phyloP scores from a whole-genome alignment of 257 asterid species.

The Salvia splendens region DNA sequence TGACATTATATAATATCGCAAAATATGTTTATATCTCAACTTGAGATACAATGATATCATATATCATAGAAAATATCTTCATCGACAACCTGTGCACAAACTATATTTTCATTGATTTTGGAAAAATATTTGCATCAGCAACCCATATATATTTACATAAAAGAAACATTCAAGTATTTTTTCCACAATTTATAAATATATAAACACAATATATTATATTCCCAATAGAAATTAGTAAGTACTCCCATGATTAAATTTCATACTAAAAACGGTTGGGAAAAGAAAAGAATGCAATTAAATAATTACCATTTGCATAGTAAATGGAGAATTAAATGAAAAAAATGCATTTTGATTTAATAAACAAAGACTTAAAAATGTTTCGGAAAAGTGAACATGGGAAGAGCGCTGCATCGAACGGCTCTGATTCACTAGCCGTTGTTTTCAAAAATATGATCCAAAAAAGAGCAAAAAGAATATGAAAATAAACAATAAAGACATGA shows the following conservation, averaged over 20 bases:
- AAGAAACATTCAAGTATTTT: too few relatives aligned
- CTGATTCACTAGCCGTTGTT: constrained; percentile 66
- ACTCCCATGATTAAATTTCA: too few relatives aligned
- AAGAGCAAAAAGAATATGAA: neutral
- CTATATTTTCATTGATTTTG: too few relatives aligned
- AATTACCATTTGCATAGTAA: constrained; percentile 18
- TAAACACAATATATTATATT: too few relatives aligned
- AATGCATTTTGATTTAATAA: too few relatives aligned
- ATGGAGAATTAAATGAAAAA: constrained; percentile 21
- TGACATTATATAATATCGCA: neutral
- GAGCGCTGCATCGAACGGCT: constrained; percentile 45
- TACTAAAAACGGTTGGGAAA: too few relatives aligned
- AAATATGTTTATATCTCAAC: neutral
- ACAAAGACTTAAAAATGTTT: constrained; percentile 15
- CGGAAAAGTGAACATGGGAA: constrained; percentile 31
- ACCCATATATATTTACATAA: too few relatives aligned
- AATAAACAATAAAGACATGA: constrained; percentile 36
- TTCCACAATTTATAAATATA: too few relatives aligned
- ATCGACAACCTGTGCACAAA: neutral
- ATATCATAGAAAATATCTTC: neutral
- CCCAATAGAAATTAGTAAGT: too few relatives aligned
- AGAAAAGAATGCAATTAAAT: constrained; percentile 1
- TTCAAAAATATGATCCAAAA: constrained; percentile 43
- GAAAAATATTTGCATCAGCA: too few relatives aligned
- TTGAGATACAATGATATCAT: neutral